Evolutionary conservation across 2,329 filamentous ascomycete genomes (phyloP).

Genomic region (Mycosphaerella sp.): DNA sequence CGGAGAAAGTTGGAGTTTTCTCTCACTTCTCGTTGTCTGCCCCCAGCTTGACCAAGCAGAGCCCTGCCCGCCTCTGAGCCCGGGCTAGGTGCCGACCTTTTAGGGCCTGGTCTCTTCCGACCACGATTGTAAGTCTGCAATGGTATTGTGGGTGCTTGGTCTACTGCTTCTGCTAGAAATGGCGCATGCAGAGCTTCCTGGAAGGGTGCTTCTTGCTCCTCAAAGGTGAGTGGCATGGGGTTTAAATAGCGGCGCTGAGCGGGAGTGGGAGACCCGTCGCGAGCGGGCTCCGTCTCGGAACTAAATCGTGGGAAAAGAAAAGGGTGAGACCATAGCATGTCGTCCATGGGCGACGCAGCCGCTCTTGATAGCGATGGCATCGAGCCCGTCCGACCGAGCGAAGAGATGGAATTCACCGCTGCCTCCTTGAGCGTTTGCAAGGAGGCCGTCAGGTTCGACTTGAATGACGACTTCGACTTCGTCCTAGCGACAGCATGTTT

Average conservation of each 20-base stretch:
- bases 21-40: conserved; percentile 55
- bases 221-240: conserved; percentile 42
- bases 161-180: conserved; percentile 28
- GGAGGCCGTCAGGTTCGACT: conserved; percentile 59
- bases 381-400: conserved; percentile 41
- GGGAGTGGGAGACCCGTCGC: conserved; percentile 48
- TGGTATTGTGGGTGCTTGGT: conserved; percentile 52
- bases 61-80: conserved; percentile 41
- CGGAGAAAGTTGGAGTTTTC: conserved; percentile 60
- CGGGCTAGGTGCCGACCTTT: conserved; percentile 36
- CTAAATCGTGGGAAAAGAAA: conserved; percentile 53
- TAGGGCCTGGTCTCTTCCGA: conserved; percentile 29
- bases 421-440: conserved; percentile 56
- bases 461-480: conserved; percentile 48
- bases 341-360: conserved; percentile 37
- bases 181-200: conserved; percentile 34
- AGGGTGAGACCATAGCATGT: conserved; percentile 55
- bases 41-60: conserved; percentile 31
- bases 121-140: conserved; percentile 53
- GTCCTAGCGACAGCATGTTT: conserved; percentile 33
- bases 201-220: conserved; percentile 36
- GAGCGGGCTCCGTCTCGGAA: conserved; percentile 55
- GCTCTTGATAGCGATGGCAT: conserved; percentile 14
- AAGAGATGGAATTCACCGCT: conserved; percentile 53
- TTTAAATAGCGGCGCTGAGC: conserved; percentile 57